Evolutionary conservation across 495 filamentous ascomycete species (phyloP), one percentile per base, ranked within the genome.

Genomic region (Ascobolus immersus): DNA sequence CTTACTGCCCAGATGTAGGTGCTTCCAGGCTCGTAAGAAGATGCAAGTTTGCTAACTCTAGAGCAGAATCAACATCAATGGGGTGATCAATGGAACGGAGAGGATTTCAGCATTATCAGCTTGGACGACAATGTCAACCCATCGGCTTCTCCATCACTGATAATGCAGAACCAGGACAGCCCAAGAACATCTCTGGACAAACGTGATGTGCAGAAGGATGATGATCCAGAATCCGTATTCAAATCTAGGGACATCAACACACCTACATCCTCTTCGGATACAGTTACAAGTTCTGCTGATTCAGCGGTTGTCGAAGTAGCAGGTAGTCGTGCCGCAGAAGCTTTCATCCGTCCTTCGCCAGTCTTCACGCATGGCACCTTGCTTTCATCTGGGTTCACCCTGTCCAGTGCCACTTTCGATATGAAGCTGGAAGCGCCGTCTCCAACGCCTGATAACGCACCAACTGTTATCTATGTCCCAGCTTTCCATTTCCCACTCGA

Each of bases 11-110:
- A 21, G 64, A 62, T 52, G 76, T 77, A 60, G 34, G 59, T 46
- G 19, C 3, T 18, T 18, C 2, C 6, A 19, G 15, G 5, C 10
- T 30, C 11, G 15, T 15, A 31, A 31, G 18, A 15, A 15, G 28
- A 31, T 17, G 10, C 4, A 28, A n/a, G n/a, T 35, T 6, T 19
- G 11, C 15, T 35, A 11, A 39, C 17, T 21, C 17, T 35, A 4
- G 29, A 37, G 5, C 26, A 76, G 61, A 96, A 93, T 49, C 71
- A 72, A 35, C 86, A 96, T 43, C 59, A 73, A 45, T 76, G 76
- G 59, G 89, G 86, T 21, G 86, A 96, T 46, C 69, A 78, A 28
- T 96, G 86, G 86, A 94, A 96, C 40, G 86, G 86, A 19, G 86
- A 96, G 44, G 86, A 96, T 54, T 57, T 96, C 12, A 91, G 79